Base-by-base conservation (phyloP, 1,284 basidiomycete species). In the Pterulicium gracile region DNA sequence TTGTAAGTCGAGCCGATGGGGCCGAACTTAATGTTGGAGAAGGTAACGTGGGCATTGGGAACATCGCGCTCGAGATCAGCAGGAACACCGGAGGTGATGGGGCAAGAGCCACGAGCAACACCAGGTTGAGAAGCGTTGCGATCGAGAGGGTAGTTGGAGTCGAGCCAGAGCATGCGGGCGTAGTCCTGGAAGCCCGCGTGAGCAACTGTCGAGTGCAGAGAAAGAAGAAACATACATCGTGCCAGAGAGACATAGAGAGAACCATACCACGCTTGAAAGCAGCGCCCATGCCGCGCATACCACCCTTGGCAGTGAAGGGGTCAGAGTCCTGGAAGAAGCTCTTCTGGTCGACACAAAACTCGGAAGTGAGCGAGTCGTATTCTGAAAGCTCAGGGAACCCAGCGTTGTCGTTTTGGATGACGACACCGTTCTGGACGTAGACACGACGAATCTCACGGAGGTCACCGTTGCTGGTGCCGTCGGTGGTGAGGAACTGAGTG, bases 391-490 rank as follows among this genome's bases (percentile, higher is more conserved):
- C 27, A 10, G 27, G n/a, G 27, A 32, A 32, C 10, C 10, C n/a
- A n/a, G 27, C 7, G n/a, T 32, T 7, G 10, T 7, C 7, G 27
- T 32, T 32, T 7, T 7, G 10, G 27, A 32, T 32, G 27, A 32
- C 27, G 27, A 7, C 10, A 47, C 69, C 70, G 57, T 70, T 62
- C 61, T 75, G 73, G 23, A 75, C 69, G 60, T 74, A 77, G 54
- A 75, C 51, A 45, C 73, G 71, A 49, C 69, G 69, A 61, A 75
- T 77, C 57, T 73, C 71, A 35, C 60, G 64, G 61, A 67, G 68
- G n/a, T n/a, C n/a, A n/a, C n/a, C n/a, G n/a, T n/a, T n/a, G n/a
- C n/a, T n/a, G 23, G 59, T 61, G 46, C 73, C 73, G 43, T 60
- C 57, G 44, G 68, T 56, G n/a, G 69, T 66, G 54, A 73, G 50